Base-by-base conservation (phyloP, 164 flowering plant genomes). In the Sedum album region DNA sequence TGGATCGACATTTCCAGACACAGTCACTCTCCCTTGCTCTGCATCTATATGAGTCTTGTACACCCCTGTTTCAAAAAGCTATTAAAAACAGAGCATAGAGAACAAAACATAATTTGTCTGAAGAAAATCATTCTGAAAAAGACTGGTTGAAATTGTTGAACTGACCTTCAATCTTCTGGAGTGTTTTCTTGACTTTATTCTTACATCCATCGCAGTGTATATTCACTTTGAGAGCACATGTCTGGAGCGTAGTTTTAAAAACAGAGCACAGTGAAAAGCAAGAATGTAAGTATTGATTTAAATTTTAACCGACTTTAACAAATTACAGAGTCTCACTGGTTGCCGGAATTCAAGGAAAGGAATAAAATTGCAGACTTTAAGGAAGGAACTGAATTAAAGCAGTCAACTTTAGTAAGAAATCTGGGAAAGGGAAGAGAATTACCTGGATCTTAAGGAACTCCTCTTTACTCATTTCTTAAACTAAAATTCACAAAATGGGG, bases 1-100 rank as follows among this genome's bases (percentile, higher is more conserved):
- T 13, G 96, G 85, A 75, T 90, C 89, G 38, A 89, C 89, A 73
- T 83, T 88, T n/a, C 98, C 98, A 9, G 91, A 79, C 5, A 93
- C 97, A 14, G 90, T 88, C 66, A 93, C 98, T 77, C 85, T 93
- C 75, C 96, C 95, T 68, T 79, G 91, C 55, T 91, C 97, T 53
- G 93, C 70, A 80, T 93, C 97, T 74, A 93, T 83, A 7, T 33
- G 75, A 18, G 82, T 84, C 0, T 75, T 84, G 70, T 82, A 94
- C 26, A 94, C 99, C 49, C 99, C 98, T 94, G 33, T 60, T 65
- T 33, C 60, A 3, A 25, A 25, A 55, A 65, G 0, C 42, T 20
- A 9, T 25, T 20, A 36, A 64, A 55, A 55, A 55, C 31, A 55
- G 61, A 55, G 61, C 61, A 26, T 26, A 26, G 31, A 21, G 2